phyloP scores from a whole-genome alignment of 495 filamentous ascomycete species.

The Penicillium odoratum region DNA sequence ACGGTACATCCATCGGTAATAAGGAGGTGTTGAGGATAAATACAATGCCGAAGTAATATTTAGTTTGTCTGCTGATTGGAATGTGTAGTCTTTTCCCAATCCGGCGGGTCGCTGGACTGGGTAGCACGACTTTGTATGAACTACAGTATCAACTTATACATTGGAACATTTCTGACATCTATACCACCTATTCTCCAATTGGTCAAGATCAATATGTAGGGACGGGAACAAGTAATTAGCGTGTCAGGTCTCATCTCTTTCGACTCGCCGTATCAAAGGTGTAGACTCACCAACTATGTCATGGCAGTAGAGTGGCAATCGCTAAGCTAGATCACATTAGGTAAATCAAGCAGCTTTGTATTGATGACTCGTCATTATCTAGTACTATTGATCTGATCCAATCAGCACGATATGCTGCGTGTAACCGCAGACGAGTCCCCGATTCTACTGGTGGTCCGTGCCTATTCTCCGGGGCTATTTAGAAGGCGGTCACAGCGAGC shows the following conservation, averaged over 20 bases:
- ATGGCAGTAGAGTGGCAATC: no score
- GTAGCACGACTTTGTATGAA: neutral
- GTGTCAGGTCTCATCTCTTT: constrained; percentile 5
- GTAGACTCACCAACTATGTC: neutral
- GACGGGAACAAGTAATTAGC: neutral
- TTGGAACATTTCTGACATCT: neutral
- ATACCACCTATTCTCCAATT: neutral
- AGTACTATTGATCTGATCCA: no score
- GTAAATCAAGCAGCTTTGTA: no score
- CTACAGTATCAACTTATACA: neutral
- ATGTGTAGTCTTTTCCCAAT: neutral
- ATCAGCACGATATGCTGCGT: no score
- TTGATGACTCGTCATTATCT: no score
- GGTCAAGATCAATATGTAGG: neutral
- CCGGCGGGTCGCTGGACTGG: neutral
- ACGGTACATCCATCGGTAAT: neutral
- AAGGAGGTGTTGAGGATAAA: neutral
- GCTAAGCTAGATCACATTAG: no score
- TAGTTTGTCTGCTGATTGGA: neutral
- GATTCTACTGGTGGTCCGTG: no score
- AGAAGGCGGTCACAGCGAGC: no score
- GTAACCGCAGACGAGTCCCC: no score
- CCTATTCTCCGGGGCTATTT: no score
- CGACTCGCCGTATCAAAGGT: constrained; percentile 1
- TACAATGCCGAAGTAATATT: neutral